Evolutionary conservation across 192 early-diverging fungal species (phyloP), one percentile per base, ranked within the genome.

Genomic region (Coemansia sp.): DNA sequence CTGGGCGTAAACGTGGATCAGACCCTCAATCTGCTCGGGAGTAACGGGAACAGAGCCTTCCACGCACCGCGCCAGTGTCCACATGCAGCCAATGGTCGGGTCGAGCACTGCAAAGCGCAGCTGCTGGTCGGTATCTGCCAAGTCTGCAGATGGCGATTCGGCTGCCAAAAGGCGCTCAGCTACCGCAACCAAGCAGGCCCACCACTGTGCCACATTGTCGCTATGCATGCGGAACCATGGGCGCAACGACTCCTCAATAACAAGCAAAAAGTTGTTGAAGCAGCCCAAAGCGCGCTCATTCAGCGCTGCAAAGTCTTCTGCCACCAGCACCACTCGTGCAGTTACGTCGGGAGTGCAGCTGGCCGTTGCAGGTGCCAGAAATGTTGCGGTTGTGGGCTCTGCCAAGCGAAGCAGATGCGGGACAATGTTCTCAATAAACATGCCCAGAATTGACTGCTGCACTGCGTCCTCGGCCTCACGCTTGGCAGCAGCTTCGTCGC

Each of bases 241-340:
- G 40, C 79, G 78, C 17, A 81, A 79, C 2, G 84, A 64, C 44
- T 90, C 87, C 28, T 82, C 82, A 69, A 90, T 82, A n/a, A 82
- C 79, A 51, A 90, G 72, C 53, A 88, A 71, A 57, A 88, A 86
- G 67, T 90, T 90, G 69, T 87, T 88, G 36, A 90, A 60, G 51
- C 85, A 88, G 37, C 84, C 85, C 39, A 90, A 62, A 2, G 89
- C 83, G 21, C 87, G 81, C 31, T 85, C 69, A 53, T 88, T 84
- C 12, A 85, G 82, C 6, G 71, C 80, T 5, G 70, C 76, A 47
- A 90, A 74, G 18, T 65, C 69, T 21, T 78, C 65, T 32, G 85
- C 79, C 10, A 66, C 60, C 42, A 78, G 69, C 21, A 64, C 68
- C 28, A 85, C 60, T 2, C 71, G 62, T 20, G 77, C 83, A 6